Evolutionary conservation across 192 early-diverging fungal species (phyloP), one percentile per base, ranked within the genome.

Genomic region (Gonapodya sp.): DNA sequence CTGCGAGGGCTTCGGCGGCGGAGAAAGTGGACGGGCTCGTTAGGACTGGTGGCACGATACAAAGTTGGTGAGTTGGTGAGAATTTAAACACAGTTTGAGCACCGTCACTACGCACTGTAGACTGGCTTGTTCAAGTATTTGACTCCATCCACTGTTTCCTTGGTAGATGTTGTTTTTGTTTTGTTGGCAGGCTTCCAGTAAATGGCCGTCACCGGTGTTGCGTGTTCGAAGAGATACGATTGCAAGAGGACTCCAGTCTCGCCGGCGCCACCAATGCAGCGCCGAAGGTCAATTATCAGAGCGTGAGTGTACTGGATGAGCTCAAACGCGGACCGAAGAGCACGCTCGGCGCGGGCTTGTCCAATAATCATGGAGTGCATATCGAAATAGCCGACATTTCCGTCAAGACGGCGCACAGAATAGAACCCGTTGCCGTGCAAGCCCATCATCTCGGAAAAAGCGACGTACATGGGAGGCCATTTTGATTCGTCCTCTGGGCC

Each of bases 321-420:
- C 0, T 64, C 46, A 64, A 64, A 64, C 8, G 46, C 46, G 8
- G 46, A 8, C 24, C 46, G 46, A 64, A 64, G 8, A 8, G 24
- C 24, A 16, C 46, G 46, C 46, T 64, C 46, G 8, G 46, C 46
- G 46, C 8, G 8, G 46, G 24, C 8, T 24, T 64, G 8, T 24
- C 46, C 46, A 64, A 64, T 8, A 24, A 64, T 64, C 8, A 64
- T 8, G 8, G 35, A 1, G 35, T 34, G 35, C 0, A 82, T 8
- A 0, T 82, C 81, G n/a, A 82, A 81, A 35, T 82, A 81, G 24
- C 81, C 81, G 8, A 82, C 81, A 37, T 82, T 82, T 18, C 81
- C 81, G 14, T 78, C 24, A 2, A 82, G 80, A 14, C 32, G 30
- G 0, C 81, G 79, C 0, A 82, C 81, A 35, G 34, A 34, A 24